phyloP scores from a whole-genome alignment of 2,329 filamentous ascomycete species.

The Alternaria novae-zelandiae region DNA sequence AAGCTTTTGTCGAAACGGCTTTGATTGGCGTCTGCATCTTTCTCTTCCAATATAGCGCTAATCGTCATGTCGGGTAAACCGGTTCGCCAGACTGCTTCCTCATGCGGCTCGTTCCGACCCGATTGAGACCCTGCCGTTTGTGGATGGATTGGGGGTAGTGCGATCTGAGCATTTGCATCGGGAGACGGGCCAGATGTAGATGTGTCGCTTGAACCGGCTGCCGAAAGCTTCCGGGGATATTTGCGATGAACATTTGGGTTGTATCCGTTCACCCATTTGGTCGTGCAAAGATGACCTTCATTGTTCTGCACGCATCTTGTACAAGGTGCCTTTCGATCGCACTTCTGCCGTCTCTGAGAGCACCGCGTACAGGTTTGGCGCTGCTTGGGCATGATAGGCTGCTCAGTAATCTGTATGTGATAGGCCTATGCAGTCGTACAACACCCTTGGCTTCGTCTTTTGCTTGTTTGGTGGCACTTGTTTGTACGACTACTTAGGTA shows the following conservation, averaged over 20 bases:
- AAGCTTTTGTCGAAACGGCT: slow-evolving; percentile 22
- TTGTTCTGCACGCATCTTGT: slow-evolving; percentile 40
- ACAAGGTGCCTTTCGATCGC: slow-evolving; percentile 37
- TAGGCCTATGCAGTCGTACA: background rate
- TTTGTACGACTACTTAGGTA: background rate
- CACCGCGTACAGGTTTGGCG: slow-evolving; percentile 41
- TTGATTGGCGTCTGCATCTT: slow-evolving; percentile 24
- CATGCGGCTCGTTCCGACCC: slow-evolving; percentile 5
- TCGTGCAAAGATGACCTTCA: slow-evolving; percentile 42
- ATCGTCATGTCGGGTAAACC: slow-evolving; percentile 35
- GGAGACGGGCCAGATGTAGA: slow-evolving; percentile 6
- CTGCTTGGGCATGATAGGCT: slow-evolving; percentile 37
- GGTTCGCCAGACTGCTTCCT: slow-evolving; percentile 19
- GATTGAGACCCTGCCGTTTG: background rate
- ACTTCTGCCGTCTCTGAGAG: slow-evolving; percentile 39
- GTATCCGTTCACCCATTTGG: slow-evolving; percentile 42
- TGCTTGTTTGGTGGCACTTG: background rate
- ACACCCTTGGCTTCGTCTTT: background rate
- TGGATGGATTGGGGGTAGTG: background rate
- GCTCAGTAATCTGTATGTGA: background rate
- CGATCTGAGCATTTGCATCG: slow-evolving; percentile 2
- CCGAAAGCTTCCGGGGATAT: slow-evolving; percentile 23
- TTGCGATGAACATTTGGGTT: slow-evolving; percentile 41
- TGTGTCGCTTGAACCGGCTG: slow-evolving; percentile 11
- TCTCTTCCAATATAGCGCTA: slow-evolving; percentile 28